Base-by-base conservation (phyloP, 805 yeast genomes). In the Pichia kluyveri region DNA sequence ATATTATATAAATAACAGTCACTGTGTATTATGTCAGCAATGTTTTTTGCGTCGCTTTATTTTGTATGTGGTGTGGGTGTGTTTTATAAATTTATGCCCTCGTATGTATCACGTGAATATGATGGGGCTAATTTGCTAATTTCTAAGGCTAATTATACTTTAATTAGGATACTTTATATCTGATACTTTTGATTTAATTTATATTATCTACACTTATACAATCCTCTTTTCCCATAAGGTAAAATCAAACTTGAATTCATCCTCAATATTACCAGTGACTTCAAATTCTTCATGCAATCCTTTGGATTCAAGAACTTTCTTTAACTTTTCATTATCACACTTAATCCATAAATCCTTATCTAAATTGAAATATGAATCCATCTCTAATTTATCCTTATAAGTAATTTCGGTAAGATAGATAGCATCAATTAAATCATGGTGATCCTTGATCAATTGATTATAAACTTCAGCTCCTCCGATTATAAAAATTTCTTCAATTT, bases 391-490 rank as follows among this genome's bases (percentile, higher is more conserved):
- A 3, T 58, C 56, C 1, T 56, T 55, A n/a, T 63, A 14, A 6
- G 15, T 40, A 3, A 90, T 75, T 59, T 87, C 90, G 0, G 96
- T 89, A 15, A 90, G 62, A 27, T 86, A 71, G 44, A 87, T 65
- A 30, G 79, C 72, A 42, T 75, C 75, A 1, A 82, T 79, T 11
- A 68, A 46, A 5, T 67, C 55, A 1, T 56, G 46, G 9, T 50
- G 49, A 12, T 46, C 48, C 7, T 18, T 14, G 38, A 63, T 45
- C 14, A 81, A 58, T 38, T 78, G 71, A 45, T 77, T 73, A 67
- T 93, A 93, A 9, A 93, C 70, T 60, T 90, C 90, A 0, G 90
- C 93, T 0, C 99, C 99, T 4, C 99, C 99, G 52, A 93, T 91
- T 27, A 93, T 75, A 59, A 81, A 93, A 1, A 93, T 72, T 43